Evolutionary conservation across 176 grass and related monocot genomes (phyloP).

Genomic region (Calamus simplicifolius): DNA sequence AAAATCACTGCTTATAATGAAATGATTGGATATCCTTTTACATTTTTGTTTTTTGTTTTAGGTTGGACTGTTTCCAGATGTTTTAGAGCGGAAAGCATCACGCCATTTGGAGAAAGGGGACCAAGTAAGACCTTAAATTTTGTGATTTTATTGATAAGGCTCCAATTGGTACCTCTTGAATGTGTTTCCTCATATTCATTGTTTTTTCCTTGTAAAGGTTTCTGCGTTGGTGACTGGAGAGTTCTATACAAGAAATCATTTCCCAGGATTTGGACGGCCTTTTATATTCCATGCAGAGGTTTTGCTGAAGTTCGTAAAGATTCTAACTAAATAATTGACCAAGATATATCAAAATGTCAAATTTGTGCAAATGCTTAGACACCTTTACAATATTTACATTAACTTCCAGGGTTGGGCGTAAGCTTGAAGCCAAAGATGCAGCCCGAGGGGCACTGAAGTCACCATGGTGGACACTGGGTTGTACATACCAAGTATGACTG

Average conservation of each 20-base stretch:
- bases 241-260: slow-evolving; percentile 92
- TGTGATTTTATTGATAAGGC: background rate
- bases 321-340: background rate
- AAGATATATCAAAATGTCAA: too few relatives aligned
- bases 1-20: slow-evolving; percentile 18
- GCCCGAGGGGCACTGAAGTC: slow-evolving; percentile 85
- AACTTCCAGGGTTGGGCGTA: slow-evolving; percentile 52
- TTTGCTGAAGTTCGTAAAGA: slow-evolving; percentile 55
- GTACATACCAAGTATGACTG: slow-evolving; percentile 67
- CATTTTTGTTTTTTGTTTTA: slow-evolving; percentile 45
- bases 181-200: slow-evolving; percentile 4
- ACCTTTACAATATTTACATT: too few relatives aligned
- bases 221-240: slow-evolving; percentile 91
- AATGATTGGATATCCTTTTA: slow-evolving; percentile 16
- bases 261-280: slow-evolving; percentile 91
- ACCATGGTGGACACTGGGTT: slow-evolving; percentile 96
- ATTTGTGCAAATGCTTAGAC: too few relatives aligned
- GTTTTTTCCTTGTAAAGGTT: slow-evolving; percentile 34
- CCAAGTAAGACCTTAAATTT: slow-evolving; percentile 34
- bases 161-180: background rate
- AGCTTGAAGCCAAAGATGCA: slow-evolving; percentile 80
- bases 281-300: slow-evolving; percentile 72
- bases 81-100: slow-evolving; percentile 77
- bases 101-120: slow-evolving; percentile 74
- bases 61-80: slow-evolving; percentile 93